Evolutionary conservation across 371 early-diverging fungal genomes (phyloP), one percentile per base, ranked within the genome.

Genomic region (Mortierella sp.): DNA sequence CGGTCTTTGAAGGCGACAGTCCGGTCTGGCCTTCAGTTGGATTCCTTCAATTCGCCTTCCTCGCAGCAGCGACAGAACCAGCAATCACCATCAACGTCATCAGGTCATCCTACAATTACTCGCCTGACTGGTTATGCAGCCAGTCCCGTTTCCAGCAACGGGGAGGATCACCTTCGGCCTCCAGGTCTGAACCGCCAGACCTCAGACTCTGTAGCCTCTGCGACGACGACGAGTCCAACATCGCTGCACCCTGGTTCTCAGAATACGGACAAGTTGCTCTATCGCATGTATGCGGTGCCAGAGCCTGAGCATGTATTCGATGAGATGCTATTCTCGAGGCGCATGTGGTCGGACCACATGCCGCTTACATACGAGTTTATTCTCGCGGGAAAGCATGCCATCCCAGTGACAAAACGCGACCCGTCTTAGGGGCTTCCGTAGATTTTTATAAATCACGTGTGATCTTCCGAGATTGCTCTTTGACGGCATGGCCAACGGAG

Each of bases 291-390:
- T 14, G 68, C 75, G 1, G 60, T 56, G 4, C 64, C 75, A 2
- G 54, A 64, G 15, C 69, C 75, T 0, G 75, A 75, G 43, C 17
- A 68, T 48, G 75, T 75, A 8, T 75, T 75, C 64, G 75, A 75
- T 27, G 75, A 75, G 68, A 75, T 75, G 75, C 21, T 75, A 57
- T 75, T 75, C 23, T 75, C 75, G 23, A 49, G 75, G 6, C 46
- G 75, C 3, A 75, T 75, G 75, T 75, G 75, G 75, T 64, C 64
- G 15, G 75, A 75, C 19, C 75, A 75, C 44, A 34, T 75, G 52
- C 75, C 75, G n/a, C 37, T 75, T 52, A 75, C 75, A 4, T 75
- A 75, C 51, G 75, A 75, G 65, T 75, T 60, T 42, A 68, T 75
- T 39, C 42, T 75, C 46, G 75, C 75, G 28, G 75, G 75, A 28